Conservation (phyloP, 2,329 filamentous ascomycete genomes). For the Aotearoamyces nothofagi region DNA sequence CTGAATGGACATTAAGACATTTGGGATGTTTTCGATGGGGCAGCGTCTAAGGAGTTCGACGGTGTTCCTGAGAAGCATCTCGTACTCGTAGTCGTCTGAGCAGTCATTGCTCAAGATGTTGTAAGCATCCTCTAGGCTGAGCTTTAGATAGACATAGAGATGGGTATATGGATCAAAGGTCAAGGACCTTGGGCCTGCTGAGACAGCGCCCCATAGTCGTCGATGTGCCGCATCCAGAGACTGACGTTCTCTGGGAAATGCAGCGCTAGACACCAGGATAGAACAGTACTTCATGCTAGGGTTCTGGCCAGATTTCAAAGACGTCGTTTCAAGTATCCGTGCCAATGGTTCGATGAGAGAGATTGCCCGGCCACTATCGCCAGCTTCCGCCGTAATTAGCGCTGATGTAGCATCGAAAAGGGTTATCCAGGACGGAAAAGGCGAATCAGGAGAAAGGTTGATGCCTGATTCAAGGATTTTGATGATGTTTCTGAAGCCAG, state of each 20-base stretch:
- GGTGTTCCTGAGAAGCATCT: conserved; percentile 31
- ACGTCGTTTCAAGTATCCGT: conserved; percentile 30
- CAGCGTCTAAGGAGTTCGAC: conserved; percentile 22
- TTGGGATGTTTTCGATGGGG: conserved; percentile 28
- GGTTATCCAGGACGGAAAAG: conserved; percentile 24
- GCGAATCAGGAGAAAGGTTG: conserved; percentile 17
- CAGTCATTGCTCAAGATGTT: conserved; percentile 22
- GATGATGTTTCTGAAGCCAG: conserved; percentile 55
- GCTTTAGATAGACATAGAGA: conserved; percentile 44
- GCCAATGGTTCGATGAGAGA: conserved; percentile 59
- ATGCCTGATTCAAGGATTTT: conserved; percentile 52
- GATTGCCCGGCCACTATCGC: conserved; percentile 50
- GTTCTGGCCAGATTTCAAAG: conserved; percentile 10
- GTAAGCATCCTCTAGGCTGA: conserved; percentile 36
- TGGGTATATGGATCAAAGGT: conserved; percentile 47
- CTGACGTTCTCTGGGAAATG: conserved; percentile 42
- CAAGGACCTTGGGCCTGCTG: conserved; percentile 23
- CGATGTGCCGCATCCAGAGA: conserved; percentile 50
- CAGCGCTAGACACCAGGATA: conserved; percentile 21
- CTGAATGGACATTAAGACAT: conserved; percentile 45
- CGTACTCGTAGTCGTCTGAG: conserved; percentile 32
- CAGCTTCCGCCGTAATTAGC: conserved; percentile 44
- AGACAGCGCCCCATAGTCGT: conserved; percentile 46
- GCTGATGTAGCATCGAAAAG: conserved; percentile 42
- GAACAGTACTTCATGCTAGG: conserved; percentile 21